Evolutionary conservation across 2,329 filamentous ascomycete species (phyloP).

Genomic region (Fusarium piperis): DNA sequence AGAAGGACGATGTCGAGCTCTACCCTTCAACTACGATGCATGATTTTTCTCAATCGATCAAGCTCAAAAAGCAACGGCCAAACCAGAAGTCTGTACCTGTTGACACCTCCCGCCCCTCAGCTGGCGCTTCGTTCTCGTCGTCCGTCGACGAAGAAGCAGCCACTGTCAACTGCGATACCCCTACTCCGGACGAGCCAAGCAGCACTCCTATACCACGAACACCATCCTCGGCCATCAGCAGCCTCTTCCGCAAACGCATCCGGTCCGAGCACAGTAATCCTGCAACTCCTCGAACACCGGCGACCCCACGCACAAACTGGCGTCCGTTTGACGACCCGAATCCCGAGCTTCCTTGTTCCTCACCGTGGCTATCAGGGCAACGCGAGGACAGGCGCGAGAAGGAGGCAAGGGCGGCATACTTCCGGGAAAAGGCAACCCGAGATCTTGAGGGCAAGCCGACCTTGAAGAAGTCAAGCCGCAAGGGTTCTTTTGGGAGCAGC

Average conservation of each 20-base stretch:
- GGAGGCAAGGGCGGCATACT: conserved; percentile 33
- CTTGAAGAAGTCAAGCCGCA: conserved; percentile 12
- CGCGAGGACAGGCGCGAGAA: conserved; percentile 30
- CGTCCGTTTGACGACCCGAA: conserved; percentile 38
- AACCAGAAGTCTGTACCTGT: conserved; percentile 1
- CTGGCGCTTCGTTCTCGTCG: conserved; percentile 4
- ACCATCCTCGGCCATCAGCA: conserved; percentile 38
- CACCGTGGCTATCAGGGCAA: conserved; percentile 36
- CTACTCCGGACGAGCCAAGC: conserved; percentile 13
- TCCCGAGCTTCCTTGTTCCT: conserved; percentile 31
- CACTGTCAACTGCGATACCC: neutral
- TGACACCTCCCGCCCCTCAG: conserved; percentile 10
- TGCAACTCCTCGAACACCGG: conserved; percentile 30
- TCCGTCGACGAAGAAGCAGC: neutral
- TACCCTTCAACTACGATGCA: conserved; percentile 5
- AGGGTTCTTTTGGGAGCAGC: conserved; percentile 17
- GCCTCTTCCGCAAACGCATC: conserved; percentile 41
- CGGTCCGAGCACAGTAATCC: conserved; percentile 30
- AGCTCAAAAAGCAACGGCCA: conserved; percentile 3
- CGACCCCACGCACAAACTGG: conserved; percentile 37
- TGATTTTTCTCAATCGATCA: conserved; percentile 16
- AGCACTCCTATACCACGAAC: conserved; percentile 15
- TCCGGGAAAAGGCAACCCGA: conserved; percentile 32
- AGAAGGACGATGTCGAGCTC: neutral
- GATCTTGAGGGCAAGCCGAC: conserved; percentile 8